A percentile compares a stretch with the other conserved stretches of the same genome.
Evolutionary conservation across 2,329 filamentous ascomycete genomes (phyloP).

Genomic region (Alternaria consortialis): DNA sequence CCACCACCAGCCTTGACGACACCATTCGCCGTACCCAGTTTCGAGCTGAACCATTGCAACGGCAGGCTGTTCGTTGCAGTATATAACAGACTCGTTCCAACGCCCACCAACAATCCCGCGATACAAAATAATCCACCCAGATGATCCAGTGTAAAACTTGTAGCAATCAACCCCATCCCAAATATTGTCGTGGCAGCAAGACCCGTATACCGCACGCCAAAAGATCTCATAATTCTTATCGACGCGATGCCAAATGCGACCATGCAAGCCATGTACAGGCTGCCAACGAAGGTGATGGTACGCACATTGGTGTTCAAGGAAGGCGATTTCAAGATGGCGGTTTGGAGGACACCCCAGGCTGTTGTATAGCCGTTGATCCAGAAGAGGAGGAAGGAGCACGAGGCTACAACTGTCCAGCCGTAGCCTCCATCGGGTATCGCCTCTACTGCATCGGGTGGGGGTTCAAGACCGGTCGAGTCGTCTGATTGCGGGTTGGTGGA

Average conservation of each 20-base stretch:
- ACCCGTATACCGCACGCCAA: conserved; percentile 60
- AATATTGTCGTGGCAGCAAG: conserved; percentile 62
- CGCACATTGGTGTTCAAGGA: neutral
- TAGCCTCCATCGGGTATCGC: conserved; percentile 64
- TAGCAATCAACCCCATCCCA: conserved; percentile 59
- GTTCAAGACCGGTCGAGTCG: neutral
- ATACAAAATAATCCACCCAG: conserved; percentile 2
- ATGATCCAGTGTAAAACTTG: conserved; percentile 54
- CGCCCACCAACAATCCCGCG: conserved; percentile 55
- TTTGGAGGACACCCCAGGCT: conserved; percentile 69
- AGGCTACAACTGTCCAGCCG: conserved; percentile 64
- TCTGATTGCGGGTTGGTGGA: too few species aligned
- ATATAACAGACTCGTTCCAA: conserved; percentile 57
- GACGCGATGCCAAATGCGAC: conserved; percentile 63
- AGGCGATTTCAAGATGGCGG: conserved; percentile 62
- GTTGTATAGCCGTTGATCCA: conserved; percentile 63
- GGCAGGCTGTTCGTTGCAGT: conserved; percentile 45
- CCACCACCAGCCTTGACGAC: conserved; percentile 43
- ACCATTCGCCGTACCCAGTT: conserved; percentile 40
- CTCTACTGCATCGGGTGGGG: neutral
- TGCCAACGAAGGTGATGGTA: conserved; percentile 68
- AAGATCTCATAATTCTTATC: conserved; percentile 58
- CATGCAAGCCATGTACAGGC: conserved; percentile 61
- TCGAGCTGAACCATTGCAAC: conserved; percentile 39
- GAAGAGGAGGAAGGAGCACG: conserved; percentile 62